These are phyloP conservation scores for Gracilariopsis chorda DNA, from an alignment of 23 red algal genomes.

Conservation along the genomic window DNA sequence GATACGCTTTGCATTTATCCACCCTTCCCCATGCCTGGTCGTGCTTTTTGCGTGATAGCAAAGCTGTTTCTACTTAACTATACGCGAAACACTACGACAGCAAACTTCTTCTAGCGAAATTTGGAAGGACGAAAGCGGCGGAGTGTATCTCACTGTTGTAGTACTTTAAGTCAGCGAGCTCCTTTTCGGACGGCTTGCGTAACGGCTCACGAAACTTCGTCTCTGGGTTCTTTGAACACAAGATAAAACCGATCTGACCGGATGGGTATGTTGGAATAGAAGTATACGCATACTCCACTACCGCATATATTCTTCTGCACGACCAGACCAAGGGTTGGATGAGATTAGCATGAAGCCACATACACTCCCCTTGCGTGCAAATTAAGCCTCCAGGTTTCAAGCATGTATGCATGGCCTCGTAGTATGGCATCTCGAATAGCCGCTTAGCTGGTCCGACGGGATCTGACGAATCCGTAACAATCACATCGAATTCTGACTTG, in stretches of 20 bases:
- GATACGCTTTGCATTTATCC: too few species aligned
- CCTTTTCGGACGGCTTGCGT: constrained; percentile 27
- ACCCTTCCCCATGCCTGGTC: too few species aligned
- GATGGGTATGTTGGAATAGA: constrained; percentile 94
- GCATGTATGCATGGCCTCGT: constrained; percentile 47
- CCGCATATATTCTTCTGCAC: constrained; percentile 66
- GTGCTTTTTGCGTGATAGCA: too few species aligned
- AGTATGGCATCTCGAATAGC: constrained; percentile 79
- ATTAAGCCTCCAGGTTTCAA: constrained; percentile 72
- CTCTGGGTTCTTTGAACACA: constrained; percentile 61
- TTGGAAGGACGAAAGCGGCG: constrained; percentile 91
- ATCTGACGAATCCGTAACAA: constrained; percentile 94
- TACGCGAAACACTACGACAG: too few species aligned
- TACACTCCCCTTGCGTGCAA: constrained; percentile 86
- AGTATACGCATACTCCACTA: constrained; percentile 87
- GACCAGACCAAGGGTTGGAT: constrained; percentile 59
- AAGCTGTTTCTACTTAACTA: too few species aligned
- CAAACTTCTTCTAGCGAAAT: constrained; percentile 70
- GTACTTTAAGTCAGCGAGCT: constrained; percentile 59
- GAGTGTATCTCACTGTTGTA: constrained; percentile 84
- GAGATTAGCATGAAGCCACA: constrained; percentile 91
- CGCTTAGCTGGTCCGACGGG: constrained; percentile 90
- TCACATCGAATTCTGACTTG: constrained; percentile 72
- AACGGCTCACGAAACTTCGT: not conserved
- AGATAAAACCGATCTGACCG: constrained; percentile 84